phyloP scores from a whole-genome alignment of 2,329 filamentous ascomycete genomes.

The Colletotrichum godetiae region DNA sequence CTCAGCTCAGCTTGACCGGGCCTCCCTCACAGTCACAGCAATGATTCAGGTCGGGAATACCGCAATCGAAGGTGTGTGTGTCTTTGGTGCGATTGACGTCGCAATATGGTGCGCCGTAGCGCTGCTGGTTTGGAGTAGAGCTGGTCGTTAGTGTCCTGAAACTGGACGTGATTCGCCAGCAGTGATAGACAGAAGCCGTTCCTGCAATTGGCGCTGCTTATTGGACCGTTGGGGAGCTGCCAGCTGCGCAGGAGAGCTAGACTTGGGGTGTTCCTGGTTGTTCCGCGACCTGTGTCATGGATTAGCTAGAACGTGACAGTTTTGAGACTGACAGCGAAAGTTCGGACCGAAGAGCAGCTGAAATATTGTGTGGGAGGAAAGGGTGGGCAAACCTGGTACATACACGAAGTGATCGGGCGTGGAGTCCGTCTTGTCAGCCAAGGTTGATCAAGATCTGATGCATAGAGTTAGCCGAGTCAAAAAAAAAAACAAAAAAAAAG shows the following conservation, averaged over 20 bases:
- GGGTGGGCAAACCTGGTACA: not conserved
- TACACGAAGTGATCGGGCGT: not conserved
- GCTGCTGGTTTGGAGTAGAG: conserved; percentile 18
- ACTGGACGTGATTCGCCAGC: conserved; percentile 23
- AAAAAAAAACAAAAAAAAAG: conserved; percentile 1
- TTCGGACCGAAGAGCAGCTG: conserved; percentile 17
- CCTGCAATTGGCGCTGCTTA: conserved; percentile 25
- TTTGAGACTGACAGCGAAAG: conserved; percentile 4
- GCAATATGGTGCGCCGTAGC: conserved; percentile 8
- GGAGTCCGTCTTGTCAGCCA: not conserved
- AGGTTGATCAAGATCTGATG: not conserved
- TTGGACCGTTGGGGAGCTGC: conserved; percentile 19
- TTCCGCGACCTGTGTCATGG: not conserved
- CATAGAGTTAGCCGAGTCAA: conserved; percentile 3
- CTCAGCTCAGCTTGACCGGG: conserved; percentile 26
- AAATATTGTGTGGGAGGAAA: not conserved
- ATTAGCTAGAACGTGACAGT: not conserved
- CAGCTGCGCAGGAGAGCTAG: not conserved
- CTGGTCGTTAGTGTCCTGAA: conserved; percentile 26
- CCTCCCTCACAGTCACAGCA: not conserved
- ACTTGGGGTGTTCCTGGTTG: conserved; percentile 1
- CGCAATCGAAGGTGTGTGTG: not conserved
- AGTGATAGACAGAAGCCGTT: conserved; percentile 7
- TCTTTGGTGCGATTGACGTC: conserved; percentile 17
- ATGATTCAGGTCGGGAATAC: not conserved